phyloP scores from a whole-genome alignment of 2,329 filamentous ascomycete genomes.

The Xylariaceae sp. region DNA sequence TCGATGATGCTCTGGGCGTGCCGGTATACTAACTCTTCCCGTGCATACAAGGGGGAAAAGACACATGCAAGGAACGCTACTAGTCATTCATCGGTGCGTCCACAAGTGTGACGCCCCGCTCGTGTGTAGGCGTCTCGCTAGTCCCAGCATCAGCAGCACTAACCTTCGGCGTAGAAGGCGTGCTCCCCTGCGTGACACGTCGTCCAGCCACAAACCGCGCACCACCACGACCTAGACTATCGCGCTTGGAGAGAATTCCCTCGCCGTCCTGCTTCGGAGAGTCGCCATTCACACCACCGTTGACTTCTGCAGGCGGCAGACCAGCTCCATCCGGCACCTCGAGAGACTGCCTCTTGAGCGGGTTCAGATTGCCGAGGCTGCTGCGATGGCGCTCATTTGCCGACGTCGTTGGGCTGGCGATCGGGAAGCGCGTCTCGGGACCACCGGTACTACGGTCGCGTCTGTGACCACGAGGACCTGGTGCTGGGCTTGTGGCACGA shows the following conservation, averaged over 20 bases:
- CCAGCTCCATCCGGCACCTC: slow-evolving; percentile 76
- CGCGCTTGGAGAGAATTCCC: slow-evolving; percentile 64
- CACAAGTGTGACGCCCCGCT: slow-evolving; percentile 58
- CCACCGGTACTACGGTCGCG: slow-evolving; percentile 80
- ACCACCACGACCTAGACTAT: slow-evolving; percentile 65
- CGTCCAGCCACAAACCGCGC: slow-evolving; percentile 60
- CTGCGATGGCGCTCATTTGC: slow-evolving; percentile 59
- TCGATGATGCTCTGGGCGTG: too few relatives aligned
- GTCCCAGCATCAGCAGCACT: slow-evolving; percentile 32
- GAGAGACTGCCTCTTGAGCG: slow-evolving; percentile 71
- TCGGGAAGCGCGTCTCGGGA: slow-evolving; percentile 82
- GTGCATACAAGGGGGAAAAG: not conserved
- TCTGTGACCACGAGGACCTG: slow-evolving; percentile 67
- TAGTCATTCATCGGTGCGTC: slow-evolving; percentile 61
- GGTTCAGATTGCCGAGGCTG: slow-evolving; percentile 50
- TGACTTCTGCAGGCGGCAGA: slow-evolving; percentile 48
- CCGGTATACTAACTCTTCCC: too few relatives aligned
- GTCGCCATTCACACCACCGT: slow-evolving; percentile 51
- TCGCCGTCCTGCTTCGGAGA: slow-evolving; percentile 57
- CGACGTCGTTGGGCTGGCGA: slow-evolving; percentile 70
- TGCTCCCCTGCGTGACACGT: slow-evolving; percentile 48
- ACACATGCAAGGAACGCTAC: slow-evolving; percentile 25
- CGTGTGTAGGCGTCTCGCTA: slow-evolving; percentile 34
- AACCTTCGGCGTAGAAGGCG: slow-evolving; percentile 40
- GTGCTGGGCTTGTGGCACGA: slow-evolving; percentile 76